Evolutionary conservation across 345 rosid genomes (phyloP), one percentile per base, ranked within the genome.

Genomic region (Eucalyptus regnans): DNA sequence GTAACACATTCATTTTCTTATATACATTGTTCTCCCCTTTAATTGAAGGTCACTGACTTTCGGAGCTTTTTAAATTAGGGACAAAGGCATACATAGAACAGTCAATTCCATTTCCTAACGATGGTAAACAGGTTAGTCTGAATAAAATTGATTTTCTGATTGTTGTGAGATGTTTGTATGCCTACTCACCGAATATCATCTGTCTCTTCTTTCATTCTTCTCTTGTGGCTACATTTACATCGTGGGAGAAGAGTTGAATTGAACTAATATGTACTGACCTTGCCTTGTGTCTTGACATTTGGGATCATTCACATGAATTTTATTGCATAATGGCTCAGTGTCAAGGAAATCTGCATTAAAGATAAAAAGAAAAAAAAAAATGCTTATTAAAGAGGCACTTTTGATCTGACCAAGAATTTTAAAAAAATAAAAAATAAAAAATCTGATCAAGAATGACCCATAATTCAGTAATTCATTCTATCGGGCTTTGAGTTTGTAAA

Each of bases 1-100:
- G 81, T 29, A 11, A 25, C 83, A 41, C 48, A 37, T 76, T 76
- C 84, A 41, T 76, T 76, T 76, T 76, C 84, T 44, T 41, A 10
- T 41, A 37, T 20, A 22, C 29, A 76, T 76, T 76, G 48, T 10
- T 76, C 12, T 20, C 29, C 84, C 84, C 20, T 76, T 76, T 11
- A 20, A 76, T 41, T 76, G 15, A 76, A 76, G 48, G 84, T 76
- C 27, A 76, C 48, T 41, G 48, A 76, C 48, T 41, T 76, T 76
- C 1, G 9, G 48, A 76, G 86, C 43, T 44, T 86, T 43, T 62
- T 84, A 58, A 46, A 87, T 89, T 80, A 89, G 91, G 91, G 54
- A 89, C 91, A 41, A 80, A 22, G 85, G 91, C 91, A 49, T 89
- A 87, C 22, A 49, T 89, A 80, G 91, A 89, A 51, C 91, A 89